Evolutionary conservation across 192 early-diverging fungal genomes (phyloP).

Genomic region (Kickxella alabastrina): DNA sequence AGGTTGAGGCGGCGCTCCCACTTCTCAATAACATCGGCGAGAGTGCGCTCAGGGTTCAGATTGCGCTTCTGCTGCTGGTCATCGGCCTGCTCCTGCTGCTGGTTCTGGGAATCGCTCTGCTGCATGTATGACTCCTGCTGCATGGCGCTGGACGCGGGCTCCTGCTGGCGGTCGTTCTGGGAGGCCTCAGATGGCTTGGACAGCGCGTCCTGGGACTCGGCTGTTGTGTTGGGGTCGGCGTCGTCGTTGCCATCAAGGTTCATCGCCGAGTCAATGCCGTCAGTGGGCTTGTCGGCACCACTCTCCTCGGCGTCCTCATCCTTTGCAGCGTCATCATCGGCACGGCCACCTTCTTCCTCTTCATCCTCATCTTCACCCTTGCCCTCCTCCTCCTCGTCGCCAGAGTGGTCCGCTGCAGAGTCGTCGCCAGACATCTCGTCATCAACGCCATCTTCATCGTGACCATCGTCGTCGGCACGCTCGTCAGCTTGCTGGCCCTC

Average conservation of each 20-base stretch:
- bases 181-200: conserved; percentile 24
- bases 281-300: conserved; percentile 54
- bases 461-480: conserved; percentile 27
- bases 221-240: conserved; percentile 24
- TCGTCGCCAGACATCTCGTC: conserved; percentile 22
- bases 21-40: conserved; percentile 90
- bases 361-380: conserved; percentile 44
- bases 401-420: conserved; percentile 13
- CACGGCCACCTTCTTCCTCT: conserved; percentile 48
- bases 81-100: conserved; percentile 31
- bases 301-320: conserved; percentile 52
- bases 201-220: conserved; percentile 31
- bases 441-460: conserved; percentile 9
- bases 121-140: conserved; percentile 14
- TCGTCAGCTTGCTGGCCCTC: conserved; percentile 33
- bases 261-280: conserved; percentile 56
- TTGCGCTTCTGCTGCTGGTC: conserved; percentile 48
- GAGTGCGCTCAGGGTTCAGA: conserved; percentile 80
- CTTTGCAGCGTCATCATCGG: conserved; percentile 38
- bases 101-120: conserved; percentile 6
- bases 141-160: conserved; percentile 6
- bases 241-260: conserved; percentile 55
- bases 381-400: conserved; percentile 29
- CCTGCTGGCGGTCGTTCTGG: conserved; percentile 32
- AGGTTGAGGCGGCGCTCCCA: conserved; percentile 85